Evolutionary conservation across 2,329 filamentous ascomycete genomes (phyloP), one percentile per base, ranked within the genome.

Genomic region (Diaporthe sp.): DNA sequence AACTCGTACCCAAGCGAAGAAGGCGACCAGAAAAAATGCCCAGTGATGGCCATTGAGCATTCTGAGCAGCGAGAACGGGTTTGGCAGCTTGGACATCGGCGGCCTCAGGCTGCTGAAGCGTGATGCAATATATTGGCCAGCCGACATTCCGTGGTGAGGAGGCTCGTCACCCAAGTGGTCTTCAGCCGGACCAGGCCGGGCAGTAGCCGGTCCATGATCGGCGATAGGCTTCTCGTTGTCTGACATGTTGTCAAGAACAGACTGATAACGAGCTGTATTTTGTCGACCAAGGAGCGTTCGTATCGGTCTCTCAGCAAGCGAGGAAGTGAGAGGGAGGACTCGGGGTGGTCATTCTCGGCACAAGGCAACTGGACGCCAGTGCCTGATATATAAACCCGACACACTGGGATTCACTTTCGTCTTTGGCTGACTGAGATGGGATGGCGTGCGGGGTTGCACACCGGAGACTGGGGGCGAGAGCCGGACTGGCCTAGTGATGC

Each of bases 101-200:
- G 91, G 91, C 81, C 88, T 90, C 71, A 92, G 85, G 22, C 87
- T 85, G 15, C 85, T 84, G 78, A 92, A 76, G 72, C 91, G 89
- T 76, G 90, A 89, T 7, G 80, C 79, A 19, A 87, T 66, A 80
- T 91, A 92, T 58, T 82, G 79, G 33, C 84, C 79, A 1, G 79
- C 76, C n/a, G 86, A 83, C 87, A 89, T 89, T 83, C 85, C 85
- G 77, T 88, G 84, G 75, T 88, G 83, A 57, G 86, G 85, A 71
- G 87, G 82, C 45, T 83, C 77, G 74, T 83, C 83, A 12, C 69
- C 68, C 54, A 72, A 13, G 19, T 64, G 70, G 15, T 42, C 61
- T 40, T 55, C 67, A 12, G 19, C 30, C 17, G 73, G 54, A 17
- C 40, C 55, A 19, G 54, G 40, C 30, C 30, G 58, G n/a, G 38